Percentiles rank a stretch among this genome's conserved stretches.
Conservation (phyloP, 176 grass and related monocot species). For the Cenchrus purpureus region DNA sequence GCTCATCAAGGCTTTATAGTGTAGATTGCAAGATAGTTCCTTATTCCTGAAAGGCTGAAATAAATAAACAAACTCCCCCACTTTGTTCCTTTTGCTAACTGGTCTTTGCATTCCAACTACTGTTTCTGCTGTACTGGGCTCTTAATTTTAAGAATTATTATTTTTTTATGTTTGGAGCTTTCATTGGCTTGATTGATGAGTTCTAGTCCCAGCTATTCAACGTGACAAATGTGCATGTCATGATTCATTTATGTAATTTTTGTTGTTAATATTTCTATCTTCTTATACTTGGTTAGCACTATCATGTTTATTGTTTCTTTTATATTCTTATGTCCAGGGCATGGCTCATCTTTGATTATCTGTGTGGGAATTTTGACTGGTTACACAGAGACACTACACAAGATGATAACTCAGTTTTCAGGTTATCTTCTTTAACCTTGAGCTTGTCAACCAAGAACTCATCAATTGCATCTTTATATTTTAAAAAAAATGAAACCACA, state of each 20-base stretch:
- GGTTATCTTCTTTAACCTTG: constrained; percentile 47
- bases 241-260: constrained; percentile 8
- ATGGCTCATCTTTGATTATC: constrained; percentile 98
- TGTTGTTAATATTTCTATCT: not conserved
- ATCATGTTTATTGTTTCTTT: constrained; percentile 43
- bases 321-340: constrained; percentile 60
- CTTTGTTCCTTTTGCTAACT: constrained; percentile 14
- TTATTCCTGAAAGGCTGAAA: not conserved
- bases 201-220: constrained; percentile 5
- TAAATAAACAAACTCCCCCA: not conserved
- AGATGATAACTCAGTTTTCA: constrained; percentile 91
- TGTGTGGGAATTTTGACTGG: constrained; percentile 95
- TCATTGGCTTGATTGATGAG: not conserved
- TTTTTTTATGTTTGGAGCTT: not conserved
- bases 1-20: not conserved
- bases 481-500: not conserved
- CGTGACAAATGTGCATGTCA: not conserved
- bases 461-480: not conserved
- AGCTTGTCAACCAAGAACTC: constrained; percentile 7
- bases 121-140: not conserved
- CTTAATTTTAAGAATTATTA: too few species aligned
- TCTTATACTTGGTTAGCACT: constrained; percentile 36
- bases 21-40: not conserved
- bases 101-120: not conserved
- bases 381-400: constrained; percentile 91